Evolutionary conservation across 139 green algal genomes (phyloP).

Genomic region (Asterochloris erici): DNA sequence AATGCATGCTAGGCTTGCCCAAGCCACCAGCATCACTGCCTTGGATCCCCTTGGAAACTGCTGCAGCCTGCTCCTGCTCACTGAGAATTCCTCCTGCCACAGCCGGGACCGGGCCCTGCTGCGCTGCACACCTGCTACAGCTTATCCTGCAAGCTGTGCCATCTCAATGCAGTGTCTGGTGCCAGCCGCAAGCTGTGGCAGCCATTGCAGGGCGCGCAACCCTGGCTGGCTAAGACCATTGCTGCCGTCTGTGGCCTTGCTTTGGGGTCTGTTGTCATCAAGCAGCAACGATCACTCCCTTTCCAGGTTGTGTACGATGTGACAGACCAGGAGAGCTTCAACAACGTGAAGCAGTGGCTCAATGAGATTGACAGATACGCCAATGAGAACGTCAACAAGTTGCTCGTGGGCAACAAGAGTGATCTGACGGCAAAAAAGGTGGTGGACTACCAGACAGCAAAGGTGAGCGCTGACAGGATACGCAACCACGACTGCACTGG

Average conservation of each 20-base stretch:
- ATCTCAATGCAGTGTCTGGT: too few relatives aligned
- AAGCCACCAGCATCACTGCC: neutral
- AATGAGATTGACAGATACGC: slow-evolving; percentile 99
- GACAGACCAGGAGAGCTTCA: slow-evolving; percentile 97
- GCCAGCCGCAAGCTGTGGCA: too few relatives aligned
- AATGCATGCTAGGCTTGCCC: neutral
- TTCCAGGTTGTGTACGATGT: slow-evolving; percentile 97
- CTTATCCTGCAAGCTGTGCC: too few relatives aligned
- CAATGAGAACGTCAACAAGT: slow-evolving; percentile 99
- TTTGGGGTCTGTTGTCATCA: neutral
- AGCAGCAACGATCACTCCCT: neutral
- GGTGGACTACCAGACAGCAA: slow-evolving; percentile 92
- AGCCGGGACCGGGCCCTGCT: too few relatives aligned
- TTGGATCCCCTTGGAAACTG: neutral
- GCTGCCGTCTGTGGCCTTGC: too few relatives aligned
- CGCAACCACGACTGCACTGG: neutral
- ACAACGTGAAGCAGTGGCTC: slow-evolving; percentile 99
- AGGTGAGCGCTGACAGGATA: slow-evolving; percentile 46
- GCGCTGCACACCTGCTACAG: too few relatives aligned
- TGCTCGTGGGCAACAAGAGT: slow-evolving; percentile 99
- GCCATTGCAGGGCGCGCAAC: too few relatives aligned
- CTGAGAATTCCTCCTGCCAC: too few relatives aligned
- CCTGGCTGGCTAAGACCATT: too few relatives aligned
- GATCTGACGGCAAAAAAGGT: slow-evolving; percentile 96
- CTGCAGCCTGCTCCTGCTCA: too few relatives aligned